These are phyloP conservation scores for Aristolochia californica DNA, from an alignment of 164 flowering plant species.

Conservation along the genomic window DNA sequence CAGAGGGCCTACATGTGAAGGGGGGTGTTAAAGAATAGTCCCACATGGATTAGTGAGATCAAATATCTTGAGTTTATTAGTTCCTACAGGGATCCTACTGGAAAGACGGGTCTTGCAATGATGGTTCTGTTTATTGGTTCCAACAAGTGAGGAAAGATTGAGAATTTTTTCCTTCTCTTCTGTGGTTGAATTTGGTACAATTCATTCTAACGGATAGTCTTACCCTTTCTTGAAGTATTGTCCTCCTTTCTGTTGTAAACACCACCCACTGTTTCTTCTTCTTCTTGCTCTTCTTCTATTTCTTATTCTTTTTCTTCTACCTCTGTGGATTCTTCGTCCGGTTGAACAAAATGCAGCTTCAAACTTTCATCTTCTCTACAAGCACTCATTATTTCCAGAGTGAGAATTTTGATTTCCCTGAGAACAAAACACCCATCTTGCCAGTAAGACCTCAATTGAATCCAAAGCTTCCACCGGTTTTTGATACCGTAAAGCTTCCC, in stretches of 20 bases:
- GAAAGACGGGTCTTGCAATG: too few species aligned
- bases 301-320: too few species aligned
- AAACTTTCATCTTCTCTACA: constrained; percentile 71
- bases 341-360: constrained; percentile 47
- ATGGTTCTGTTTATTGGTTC: too few species aligned
- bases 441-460: constrained; percentile 46
- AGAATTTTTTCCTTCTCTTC: too few species aligned
- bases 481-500: constrained; percentile 20
- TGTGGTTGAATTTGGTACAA: too few species aligned
- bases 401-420: constrained; percentile 51
- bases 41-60: too few species aligned
- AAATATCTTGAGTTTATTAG: too few species aligned
- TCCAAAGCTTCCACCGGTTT: constrained; percentile 26
- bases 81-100: too few species aligned
- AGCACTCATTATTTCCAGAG: constrained; percentile 57
- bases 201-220: constrained; percentile 3
- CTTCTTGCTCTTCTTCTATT: constrained; percentile 15
- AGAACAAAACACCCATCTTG: constrained; percentile 70
- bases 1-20: too few species aligned
- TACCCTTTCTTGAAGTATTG: not conserved
- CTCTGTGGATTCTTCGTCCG: constrained; percentile 25
- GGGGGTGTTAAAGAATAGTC: too few species aligned
- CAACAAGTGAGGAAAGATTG: too few species aligned
- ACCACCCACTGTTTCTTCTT: constrained; percentile 1
- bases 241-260: too few species aligned